phyloP scores from a whole-genome alignment of 2,329 filamentous ascomycete genomes.

The Purpureocillium takamizusanense region DNA sequence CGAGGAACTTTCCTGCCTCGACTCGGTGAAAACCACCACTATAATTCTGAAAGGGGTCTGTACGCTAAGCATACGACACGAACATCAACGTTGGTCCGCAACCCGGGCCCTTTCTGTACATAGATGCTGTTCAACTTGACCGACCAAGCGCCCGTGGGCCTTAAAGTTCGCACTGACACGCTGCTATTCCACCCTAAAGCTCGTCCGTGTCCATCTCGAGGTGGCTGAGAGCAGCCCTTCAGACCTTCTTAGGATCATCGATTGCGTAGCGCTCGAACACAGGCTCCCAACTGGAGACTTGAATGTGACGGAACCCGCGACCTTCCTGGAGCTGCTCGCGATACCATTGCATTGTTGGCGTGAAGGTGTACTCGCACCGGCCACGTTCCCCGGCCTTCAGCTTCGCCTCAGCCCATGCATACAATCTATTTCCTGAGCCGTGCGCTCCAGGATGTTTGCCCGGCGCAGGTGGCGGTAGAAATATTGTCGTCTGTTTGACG shows the following conservation, averaged over 20 bases:
- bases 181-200: not conserved
- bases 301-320: conserved; percentile 39
- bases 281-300: conserved; percentile 32
- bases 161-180: no score
- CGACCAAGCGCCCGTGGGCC: no score
- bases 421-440: conserved; percentile 35
- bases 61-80: no score
- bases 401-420: conserved; percentile 22
- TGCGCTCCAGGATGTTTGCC: conserved; percentile 8
- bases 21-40: conserved; percentile 22
- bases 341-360: conserved; percentile 45
- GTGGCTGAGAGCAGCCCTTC: not conserved
- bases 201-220: not conserved
- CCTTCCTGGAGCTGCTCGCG: conserved; percentile 33
- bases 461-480: conserved; percentile 34
- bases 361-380: conserved; percentile 27
- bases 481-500: conserved; percentile 25
- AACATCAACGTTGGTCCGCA: no score
- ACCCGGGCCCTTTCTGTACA: no score
- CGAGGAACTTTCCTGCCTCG: conserved; percentile 59
- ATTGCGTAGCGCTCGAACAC: conserved; percentile 25
- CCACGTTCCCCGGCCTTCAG: conserved; percentile 1
- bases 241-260: conserved; percentile 11
- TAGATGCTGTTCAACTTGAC: no score
- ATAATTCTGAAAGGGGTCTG: no score